A percentile compares a stretch with the other conserved stretches of the same genome.
Evolutionary conservation across 192 early-diverging fungal species (phyloP).

Genomic region (Coemansia biformis): DNA sequence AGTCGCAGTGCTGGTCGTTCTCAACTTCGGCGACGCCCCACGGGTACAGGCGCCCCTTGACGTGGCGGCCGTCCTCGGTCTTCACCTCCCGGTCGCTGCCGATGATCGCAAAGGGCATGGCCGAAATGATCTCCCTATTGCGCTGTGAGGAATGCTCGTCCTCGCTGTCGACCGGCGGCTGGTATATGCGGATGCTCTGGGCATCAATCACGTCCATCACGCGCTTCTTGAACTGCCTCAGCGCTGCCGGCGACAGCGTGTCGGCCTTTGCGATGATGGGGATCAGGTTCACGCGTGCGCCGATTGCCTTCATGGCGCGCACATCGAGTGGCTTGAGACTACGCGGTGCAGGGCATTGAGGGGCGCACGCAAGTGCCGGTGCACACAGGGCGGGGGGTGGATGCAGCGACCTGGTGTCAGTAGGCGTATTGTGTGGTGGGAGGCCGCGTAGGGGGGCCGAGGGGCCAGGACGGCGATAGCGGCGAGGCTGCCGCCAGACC

Average conservation of each 20-base stretch:
- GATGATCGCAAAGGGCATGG: conserved; percentile 96
- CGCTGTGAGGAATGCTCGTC: conserved; percentile 71
- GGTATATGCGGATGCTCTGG: conserved; percentile 90
- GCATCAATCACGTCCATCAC: conserved; percentile 87
- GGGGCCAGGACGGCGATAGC: no score
- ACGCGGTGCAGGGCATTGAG: conserved; percentile 13
- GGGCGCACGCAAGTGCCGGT: no score
- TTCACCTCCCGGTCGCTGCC: conserved; percentile 82
- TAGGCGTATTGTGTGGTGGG: no score
- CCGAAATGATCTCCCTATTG: conserved; percentile 80
- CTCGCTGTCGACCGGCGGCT: conserved; percentile 83
- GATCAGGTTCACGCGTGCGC: conserved; percentile 94
- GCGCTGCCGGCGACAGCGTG: conserved; percentile 86
- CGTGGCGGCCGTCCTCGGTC: conserved; percentile 75
- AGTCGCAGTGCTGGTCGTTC: conserved; percentile 98
- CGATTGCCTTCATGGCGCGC: conserved; percentile 96
- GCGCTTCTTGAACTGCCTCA: conserved; percentile 92
- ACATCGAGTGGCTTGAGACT: conserved; percentile 83
- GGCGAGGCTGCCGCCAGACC: no score
- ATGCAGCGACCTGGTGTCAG: no score
- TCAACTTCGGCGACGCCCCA: conserved; percentile 99
- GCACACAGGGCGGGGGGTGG: not conserved
- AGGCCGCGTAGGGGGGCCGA: no score
- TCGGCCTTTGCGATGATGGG: conserved; percentile 98
- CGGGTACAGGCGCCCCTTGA: conserved; percentile 93